Evolutionary conservation across 257 asterid genomes (phyloP).

Genomic region (Nicotiana obtusifolia): DNA sequence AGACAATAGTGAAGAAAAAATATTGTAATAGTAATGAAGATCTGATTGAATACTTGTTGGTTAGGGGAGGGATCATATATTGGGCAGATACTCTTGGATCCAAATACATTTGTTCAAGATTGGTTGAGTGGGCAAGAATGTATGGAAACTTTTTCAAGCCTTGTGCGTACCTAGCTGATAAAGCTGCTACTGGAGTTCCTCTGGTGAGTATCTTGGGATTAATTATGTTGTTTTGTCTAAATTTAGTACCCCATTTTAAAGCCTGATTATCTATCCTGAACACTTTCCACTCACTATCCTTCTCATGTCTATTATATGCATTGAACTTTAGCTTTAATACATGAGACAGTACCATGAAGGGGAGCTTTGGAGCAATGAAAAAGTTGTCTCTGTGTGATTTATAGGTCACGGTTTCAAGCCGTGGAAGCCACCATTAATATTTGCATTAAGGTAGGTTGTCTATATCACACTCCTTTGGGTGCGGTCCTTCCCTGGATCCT

Average conservation of each 20-base stretch:
- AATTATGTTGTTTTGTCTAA: background rate
- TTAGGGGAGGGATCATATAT: slow-evolving; percentile 85
- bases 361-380: too few species aligned
- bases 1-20: background rate
- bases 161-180: slow-evolving; percentile 67
- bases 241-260: background rate
- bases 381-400: too few species aligned
- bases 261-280: background rate
- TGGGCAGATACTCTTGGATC: slow-evolving; percentile 97
- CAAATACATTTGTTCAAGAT: slow-evolving; percentile 66
- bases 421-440: too few species aligned
- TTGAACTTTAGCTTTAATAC: too few species aligned
- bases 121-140: slow-evolving; percentile 66
- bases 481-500: too few species aligned
- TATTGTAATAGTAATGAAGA: background rate
- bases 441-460: too few species aligned
- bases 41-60: background rate
- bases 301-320: background rate
- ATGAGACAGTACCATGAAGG: too few species aligned
- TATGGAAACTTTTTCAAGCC: slow-evolving; percentile 88
- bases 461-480: too few species aligned
- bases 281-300: background rate
- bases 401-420: too few species aligned
- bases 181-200: slow-evolving; percentile 76
- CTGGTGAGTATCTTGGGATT: slow-evolving; percentile 51